phyloP scores from a whole-genome alignment of 2,329 filamentous ascomycete genomes.

The Calonectria henricotiae region DNA sequence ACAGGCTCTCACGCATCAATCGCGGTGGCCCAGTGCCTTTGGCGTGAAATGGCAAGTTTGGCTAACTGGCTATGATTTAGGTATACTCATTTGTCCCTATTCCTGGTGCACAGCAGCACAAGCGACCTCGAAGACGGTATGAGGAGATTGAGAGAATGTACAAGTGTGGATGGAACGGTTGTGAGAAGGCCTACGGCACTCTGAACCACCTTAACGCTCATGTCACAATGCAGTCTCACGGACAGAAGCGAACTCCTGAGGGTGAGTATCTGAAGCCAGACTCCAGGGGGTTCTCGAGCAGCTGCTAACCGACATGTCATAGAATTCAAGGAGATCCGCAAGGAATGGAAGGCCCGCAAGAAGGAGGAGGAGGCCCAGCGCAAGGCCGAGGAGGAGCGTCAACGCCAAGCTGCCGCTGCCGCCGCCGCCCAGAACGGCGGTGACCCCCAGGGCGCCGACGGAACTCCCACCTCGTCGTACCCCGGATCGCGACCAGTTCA shows the following conservation, averaged over 20 bases:
- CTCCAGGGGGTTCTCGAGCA: no score
- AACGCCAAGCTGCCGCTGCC: conserved; percentile 69
- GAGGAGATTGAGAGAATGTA: conserved; percentile 99
- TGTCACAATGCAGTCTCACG: conserved; percentile 98
- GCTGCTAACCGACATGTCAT: conserved; percentile 52
- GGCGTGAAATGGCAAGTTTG: background rate
- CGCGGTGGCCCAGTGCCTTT: background rate
- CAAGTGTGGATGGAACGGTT: conserved; percentile 98
- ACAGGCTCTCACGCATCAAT: background rate
- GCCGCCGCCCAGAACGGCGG: conserved; percentile 69
- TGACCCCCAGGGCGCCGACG: conserved; percentile 64
- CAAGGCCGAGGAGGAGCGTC: conserved; percentile 92
- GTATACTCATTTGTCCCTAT: conserved; percentile 99
- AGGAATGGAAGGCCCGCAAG: conserved; percentile 99
- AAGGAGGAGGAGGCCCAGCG: conserved; percentile 96
- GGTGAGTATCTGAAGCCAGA: conserved; percentile 72
- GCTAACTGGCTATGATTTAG: conserved; percentile 60
- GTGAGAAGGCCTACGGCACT: conserved; percentile 98
- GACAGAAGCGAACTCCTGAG: conserved; percentile 95
- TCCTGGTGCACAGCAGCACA: conserved; percentile 96
- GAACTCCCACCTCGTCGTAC: conserved; percentile 69
- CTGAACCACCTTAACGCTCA: conserved; percentile 98
- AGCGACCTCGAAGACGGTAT: conserved; percentile 92
- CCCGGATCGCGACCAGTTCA: conserved; percentile 74
- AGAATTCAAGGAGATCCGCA: conserved; percentile 99